Conservation (phyloP, 192 early-diverging fungal species). For the Coemansia sp. region DNA sequence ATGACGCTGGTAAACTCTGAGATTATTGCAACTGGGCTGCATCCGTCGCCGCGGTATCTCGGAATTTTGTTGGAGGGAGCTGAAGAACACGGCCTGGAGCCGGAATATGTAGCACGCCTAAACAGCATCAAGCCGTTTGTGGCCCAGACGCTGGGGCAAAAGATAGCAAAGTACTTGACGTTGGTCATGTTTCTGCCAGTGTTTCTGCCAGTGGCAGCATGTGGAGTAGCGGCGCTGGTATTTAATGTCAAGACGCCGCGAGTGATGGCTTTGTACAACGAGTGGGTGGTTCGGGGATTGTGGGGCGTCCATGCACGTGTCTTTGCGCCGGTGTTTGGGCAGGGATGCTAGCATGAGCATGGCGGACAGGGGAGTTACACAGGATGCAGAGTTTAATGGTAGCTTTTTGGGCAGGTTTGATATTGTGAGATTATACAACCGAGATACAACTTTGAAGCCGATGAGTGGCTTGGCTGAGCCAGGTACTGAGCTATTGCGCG, state of each 20-base stretch:
- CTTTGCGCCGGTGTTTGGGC: constrained; percentile 37
- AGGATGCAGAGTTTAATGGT: neutral
- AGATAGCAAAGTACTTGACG: constrained; percentile 23
- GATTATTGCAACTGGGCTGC: constrained; percentile 2
- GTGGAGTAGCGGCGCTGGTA: constrained; percentile 11
- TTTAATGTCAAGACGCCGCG: constrained; percentile 33
- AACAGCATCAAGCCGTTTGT: constrained; percentile 22
- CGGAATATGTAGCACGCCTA: constrained; percentile 37
- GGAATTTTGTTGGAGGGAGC: constrained; percentile 40
- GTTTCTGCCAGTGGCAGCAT: constrained; percentile 15
- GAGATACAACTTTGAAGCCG: neutral
- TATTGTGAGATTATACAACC: neutral
- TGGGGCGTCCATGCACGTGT: constrained; percentile 37
- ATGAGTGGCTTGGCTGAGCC: constrained; percentile 2
- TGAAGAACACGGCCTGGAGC: constrained; percentile 28
- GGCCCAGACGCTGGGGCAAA: constrained; percentile 28
- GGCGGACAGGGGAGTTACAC: neutral
- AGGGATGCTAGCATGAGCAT: constrained; percentile 19
- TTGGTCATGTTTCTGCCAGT: constrained; percentile 19
- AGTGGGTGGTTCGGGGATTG: constrained; percentile 12
- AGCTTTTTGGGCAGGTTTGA: neutral
- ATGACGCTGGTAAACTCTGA: constrained; percentile 27
- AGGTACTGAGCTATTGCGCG: neutral
- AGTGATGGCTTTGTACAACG: constrained; percentile 17
- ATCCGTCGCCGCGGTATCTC: constrained; percentile 43